These are phyloP conservation scores for Lactifluus piperatus DNA, from an alignment of 768 basidiomycete species.

Conservation along the genomic window DNA sequence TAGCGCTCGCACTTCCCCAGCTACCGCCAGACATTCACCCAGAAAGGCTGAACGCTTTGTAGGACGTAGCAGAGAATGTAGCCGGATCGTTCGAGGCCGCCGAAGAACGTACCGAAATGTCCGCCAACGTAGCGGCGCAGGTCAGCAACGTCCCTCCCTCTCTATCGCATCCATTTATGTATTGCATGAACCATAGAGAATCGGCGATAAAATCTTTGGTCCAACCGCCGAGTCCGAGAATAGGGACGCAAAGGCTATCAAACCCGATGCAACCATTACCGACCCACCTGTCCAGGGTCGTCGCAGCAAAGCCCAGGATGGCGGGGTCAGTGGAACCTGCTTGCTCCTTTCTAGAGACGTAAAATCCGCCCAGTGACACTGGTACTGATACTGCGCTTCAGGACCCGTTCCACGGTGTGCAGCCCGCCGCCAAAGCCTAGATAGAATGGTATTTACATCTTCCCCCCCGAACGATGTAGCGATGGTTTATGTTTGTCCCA, in stretches of 20 bases:
- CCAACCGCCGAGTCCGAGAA: neutral
- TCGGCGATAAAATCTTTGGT: conserved; percentile 1
- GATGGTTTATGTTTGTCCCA: no score
- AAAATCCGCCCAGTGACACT: neutral
- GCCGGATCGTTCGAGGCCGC: neutral
- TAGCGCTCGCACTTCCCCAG: neutral
- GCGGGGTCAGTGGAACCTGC: neutral
- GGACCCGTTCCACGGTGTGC: neutral
- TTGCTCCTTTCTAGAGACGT: no score
- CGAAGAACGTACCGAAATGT: neutral
- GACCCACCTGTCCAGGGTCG: neutral
- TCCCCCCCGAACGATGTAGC: no score
- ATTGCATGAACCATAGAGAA: neutral
- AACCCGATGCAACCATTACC: neutral
- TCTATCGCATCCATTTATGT: neutral
- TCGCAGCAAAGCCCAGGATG: neutral
- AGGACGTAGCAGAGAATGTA: neutral
- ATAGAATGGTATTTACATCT: neutral
- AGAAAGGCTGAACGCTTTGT: neutral
- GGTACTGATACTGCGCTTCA: neutral
- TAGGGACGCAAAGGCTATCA: neutral
- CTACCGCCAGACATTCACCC: neutral
- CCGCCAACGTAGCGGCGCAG: neutral
- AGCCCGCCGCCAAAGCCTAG: neutral
- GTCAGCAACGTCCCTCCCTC: neutral